phyloP scores from a whole-genome alignment of 2,329 filamentous ascomycete species.

The Cladophialophora carrionii region DNA sequence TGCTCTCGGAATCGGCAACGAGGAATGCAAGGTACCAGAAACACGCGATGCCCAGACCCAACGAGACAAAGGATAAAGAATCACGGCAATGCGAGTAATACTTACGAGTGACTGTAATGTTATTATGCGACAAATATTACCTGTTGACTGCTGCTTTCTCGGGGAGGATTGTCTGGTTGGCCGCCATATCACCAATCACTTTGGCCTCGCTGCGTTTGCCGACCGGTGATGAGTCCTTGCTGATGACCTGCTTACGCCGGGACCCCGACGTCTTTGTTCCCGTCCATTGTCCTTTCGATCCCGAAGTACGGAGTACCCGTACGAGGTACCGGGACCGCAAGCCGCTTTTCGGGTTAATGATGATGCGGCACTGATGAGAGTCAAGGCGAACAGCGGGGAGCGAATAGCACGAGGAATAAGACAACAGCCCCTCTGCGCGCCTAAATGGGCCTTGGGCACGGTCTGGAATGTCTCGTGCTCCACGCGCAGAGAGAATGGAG shows the following conservation, averaged over 20 bases:
- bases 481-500: not conserved
- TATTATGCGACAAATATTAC: slow-evolving; percentile 4
- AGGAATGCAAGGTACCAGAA: slow-evolving; percentile 15
- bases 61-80: slow-evolving; percentile 4
- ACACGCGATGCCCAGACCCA: not conserved
- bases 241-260: not conserved
- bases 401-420: not conserved
- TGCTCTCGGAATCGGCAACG: not conserved
- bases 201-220: not conserved
- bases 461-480: slow-evolving; percentile 18
- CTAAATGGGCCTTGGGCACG: not conserved
- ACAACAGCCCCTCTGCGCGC: no score
- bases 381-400: not conserved
- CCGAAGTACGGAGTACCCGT: no score
- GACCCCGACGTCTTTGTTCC: not conserved
- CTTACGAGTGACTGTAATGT: not conserved
- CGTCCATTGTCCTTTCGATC: not conserved
- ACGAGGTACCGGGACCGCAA: no score
- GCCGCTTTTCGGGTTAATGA: slow-evolving; percentile 14
- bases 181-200: not conserved
- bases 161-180: not conserved
- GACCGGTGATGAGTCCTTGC: not conserved
- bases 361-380: slow-evolving; percentile 9
- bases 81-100: slow-evolving; percentile 1
- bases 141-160: not conserved